These are phyloP conservation scores for Mycosarcoma maydis DNA, from an alignment of 1,284 basidiomycete genomes.

Conservation along the genomic window DNA sequence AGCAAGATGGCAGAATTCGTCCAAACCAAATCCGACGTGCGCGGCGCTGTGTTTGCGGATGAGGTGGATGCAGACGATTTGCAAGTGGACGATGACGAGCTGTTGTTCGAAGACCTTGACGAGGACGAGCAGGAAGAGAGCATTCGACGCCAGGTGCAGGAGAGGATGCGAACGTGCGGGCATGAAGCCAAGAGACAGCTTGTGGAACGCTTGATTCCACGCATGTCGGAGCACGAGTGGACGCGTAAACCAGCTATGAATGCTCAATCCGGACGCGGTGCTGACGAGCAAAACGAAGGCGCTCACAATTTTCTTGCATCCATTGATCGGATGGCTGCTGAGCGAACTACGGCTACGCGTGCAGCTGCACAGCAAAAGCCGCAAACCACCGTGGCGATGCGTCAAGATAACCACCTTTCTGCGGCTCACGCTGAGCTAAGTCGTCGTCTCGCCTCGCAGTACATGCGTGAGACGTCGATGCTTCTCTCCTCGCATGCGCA, in stretches of 20 bases:
- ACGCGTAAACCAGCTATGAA: slow-evolving; percentile 3
- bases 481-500: slow-evolving; percentile 31
- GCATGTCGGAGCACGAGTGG: slow-evolving; percentile 34
- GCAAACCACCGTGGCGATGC: neutral
- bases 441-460: slow-evolving; percentile 32
- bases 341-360: neutral
- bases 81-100: slow-evolving; percentile 33
- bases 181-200: slow-evolving; percentile 20
- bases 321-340: slow-evolving; percentile 28
- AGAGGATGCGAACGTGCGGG: slow-evolving; percentile 8
- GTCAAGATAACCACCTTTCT: slow-evolving; percentile 13
- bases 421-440: slow-evolving; percentile 22
- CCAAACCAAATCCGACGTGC: slow-evolving; percentile 50
- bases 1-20: slow-evolving; percentile 56
- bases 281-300: neutral
- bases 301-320: slow-evolving; percentile 20
- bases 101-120: slow-evolving; percentile 35
- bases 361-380: too few species aligned
- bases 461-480: slow-evolving; percentile 35
- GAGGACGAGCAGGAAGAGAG: slow-evolving; percentile 28
- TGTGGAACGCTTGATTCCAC: slow-evolving; percentile 27
- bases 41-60: slow-evolving; percentile 59
- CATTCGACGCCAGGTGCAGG: slow-evolving; percentile 10
- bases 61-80: slow-evolving; percentile 45
- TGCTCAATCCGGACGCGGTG: neutral